These are phyloP conservation scores for Starmerella bombi DNA, from an alignment of 805 yeast genomes.

Conservation along the genomic window DNA sequence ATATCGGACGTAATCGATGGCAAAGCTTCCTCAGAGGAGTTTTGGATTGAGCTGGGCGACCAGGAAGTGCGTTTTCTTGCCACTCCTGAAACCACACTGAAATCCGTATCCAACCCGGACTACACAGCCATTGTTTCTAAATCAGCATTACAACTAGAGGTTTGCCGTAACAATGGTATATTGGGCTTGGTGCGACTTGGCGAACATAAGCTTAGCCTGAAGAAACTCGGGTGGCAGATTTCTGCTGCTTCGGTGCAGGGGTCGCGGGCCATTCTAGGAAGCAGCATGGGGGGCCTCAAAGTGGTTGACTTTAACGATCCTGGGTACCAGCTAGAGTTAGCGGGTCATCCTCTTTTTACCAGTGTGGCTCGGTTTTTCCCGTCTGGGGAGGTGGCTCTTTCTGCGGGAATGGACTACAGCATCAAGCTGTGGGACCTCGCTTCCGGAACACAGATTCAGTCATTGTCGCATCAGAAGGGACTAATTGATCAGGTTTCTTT, in stretches of 20 bases:
- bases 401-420: constrained; percentile 46
- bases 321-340: constrained; percentile 20
- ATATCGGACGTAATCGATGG: constrained; percentile 28
- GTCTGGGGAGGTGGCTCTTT: constrained; percentile 45
- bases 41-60: constrained; percentile 31
- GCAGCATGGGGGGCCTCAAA: constrained; percentile 7
- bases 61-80: constrained; percentile 12
- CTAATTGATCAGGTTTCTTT: constrained; percentile 38
- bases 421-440: constrained; percentile 48
- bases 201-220: constrained; percentile 1
- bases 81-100: constrained; percentile 8
- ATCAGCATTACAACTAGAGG: constrained; percentile 13
- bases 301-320: constrained; percentile 1
- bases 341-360: constrained; percentile 43
- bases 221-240: constrained; percentile 1
- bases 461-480: constrained; percentile 38
- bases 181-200: constrained; percentile 4
- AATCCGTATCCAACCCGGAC: constrained; percentile 12
- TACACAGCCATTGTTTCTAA: constrained; percentile 16
- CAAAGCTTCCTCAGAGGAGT: constrained; percentile 23
- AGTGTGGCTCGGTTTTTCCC: constrained; percentile 42
- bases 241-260: constrained; percentile 10
- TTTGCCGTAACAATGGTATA: constrained; percentile 4
- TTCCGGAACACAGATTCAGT: constrained; percentile 36
- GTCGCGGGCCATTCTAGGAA: constrained; percentile 8